Conservation (phyloP, 2,329 filamentous ascomycete species). For the Boeremia exigua region DNA sequence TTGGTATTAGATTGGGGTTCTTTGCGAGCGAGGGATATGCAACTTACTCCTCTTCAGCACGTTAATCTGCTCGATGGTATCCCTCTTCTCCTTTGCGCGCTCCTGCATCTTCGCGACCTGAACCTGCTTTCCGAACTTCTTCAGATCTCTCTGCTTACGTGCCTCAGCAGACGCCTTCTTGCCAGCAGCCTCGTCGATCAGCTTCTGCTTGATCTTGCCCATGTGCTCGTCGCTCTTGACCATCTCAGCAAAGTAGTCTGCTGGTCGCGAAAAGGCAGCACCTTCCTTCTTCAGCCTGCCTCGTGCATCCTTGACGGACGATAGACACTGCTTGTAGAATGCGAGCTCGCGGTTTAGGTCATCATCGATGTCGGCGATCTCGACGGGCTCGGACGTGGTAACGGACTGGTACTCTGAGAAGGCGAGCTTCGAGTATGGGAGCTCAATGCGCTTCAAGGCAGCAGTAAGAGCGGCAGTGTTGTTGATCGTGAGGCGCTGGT, state of each 20-base stretch:
- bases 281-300: slow-evolving; percentile 79
- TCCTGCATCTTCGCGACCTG: slow-evolving; percentile 96
- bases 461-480: slow-evolving; percentile 86
- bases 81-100: slow-evolving; percentile 87
- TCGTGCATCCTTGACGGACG: slow-evolving; percentile 76
- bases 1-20: slow-evolving; percentile 26
- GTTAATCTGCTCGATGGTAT: slow-evolving; percentile 95
- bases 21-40: background rate
- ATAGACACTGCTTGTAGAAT: slow-evolving; percentile 88
- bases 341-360: slow-evolving; percentile 91
- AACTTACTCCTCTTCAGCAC: slow-evolving; percentile 89
- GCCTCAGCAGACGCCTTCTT: slow-evolving; percentile 95
- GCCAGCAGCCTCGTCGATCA: slow-evolving; percentile 86
- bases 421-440: slow-evolving; percentile 71
- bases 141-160: slow-evolving; percentile 88
- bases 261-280: slow-evolving; percentile 83
- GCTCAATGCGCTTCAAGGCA: slow-evolving; percentile 77
- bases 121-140: slow-evolving; percentile 99
- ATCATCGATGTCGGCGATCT: slow-evolving; percentile 84
- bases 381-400: slow-evolving; percentile 69
- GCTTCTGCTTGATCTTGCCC: slow-evolving; percentile 92
- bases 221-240: slow-evolving; percentile 98
- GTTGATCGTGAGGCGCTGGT: slow-evolving; percentile 96
- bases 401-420: slow-evolving; percentile 87
- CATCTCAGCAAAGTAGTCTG: slow-evolving; percentile 99